Conservation (phyloP, 2,329 filamentous ascomycete genomes). For the Fusarium vanettenii region DNA sequence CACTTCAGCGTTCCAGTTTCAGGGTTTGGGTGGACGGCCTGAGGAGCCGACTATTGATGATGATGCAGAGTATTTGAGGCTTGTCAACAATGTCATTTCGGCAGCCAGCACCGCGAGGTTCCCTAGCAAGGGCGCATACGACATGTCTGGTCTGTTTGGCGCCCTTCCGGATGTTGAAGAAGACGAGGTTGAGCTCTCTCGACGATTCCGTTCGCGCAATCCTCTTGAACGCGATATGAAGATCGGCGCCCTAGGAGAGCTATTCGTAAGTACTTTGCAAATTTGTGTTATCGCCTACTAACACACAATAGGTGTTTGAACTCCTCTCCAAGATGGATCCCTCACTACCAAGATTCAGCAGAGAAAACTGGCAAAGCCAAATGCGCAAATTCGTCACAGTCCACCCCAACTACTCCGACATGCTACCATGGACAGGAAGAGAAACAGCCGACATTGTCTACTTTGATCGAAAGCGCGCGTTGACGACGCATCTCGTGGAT, state of each 20-base stretch:
- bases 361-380: slow-evolving; percentile 60
- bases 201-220: background rate
- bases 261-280: slow-evolving; percentile 17
- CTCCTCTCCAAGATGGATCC: slow-evolving; percentile 47
- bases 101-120: background rate
- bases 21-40: background rate
- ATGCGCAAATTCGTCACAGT: slow-evolving; percentile 55
- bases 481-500: slow-evolving; percentile 51
- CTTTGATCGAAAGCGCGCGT: slow-evolving; percentile 46
- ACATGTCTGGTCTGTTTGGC: slow-evolving; percentile 20
- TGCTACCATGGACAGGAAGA: slow-evolving; percentile 52
- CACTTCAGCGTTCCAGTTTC: slow-evolving; percentile 20
- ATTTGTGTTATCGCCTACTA: background rate
- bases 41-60: slow-evolving; percentile 11
- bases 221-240: slow-evolving; percentile 29
- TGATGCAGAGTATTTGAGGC: slow-evolving; percentile 17
- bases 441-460: slow-evolving; percentile 64
- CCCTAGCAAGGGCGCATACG: background rate
- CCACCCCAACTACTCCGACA: slow-evolving; percentile 54
- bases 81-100: slow-evolving; percentile 20
- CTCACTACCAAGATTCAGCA: slow-evolving; percentile 48
- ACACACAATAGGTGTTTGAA: slow-evolving; percentile 53
- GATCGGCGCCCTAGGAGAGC: slow-evolving; percentile 34
- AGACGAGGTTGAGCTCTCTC: slow-evolving; percentile 5
- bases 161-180: slow-evolving; percentile 21